Conservation (phyloP, 495 filamentous ascomycete genomes). For the Penicillium salamii region DNA sequence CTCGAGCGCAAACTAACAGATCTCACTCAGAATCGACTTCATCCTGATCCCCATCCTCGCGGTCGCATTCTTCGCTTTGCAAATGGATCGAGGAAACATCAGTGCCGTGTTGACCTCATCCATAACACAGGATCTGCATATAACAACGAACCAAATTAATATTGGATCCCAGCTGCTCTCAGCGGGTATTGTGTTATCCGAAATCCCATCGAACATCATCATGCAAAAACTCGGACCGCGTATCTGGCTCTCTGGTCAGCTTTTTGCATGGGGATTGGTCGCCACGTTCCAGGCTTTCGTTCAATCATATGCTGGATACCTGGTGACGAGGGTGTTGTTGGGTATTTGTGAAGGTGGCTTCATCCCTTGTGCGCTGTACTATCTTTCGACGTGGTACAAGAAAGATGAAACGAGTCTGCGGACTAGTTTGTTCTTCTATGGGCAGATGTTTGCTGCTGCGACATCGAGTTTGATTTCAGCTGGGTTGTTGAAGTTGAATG, state of each 20-base stretch:
- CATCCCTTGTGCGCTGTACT: constrained; percentile 58
- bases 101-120: constrained; percentile 47
- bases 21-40: constrained; percentile 41
- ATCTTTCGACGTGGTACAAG: constrained; percentile 60
- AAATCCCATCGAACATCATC: constrained; percentile 57
- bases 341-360: constrained; percentile 60
- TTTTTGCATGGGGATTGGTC: constrained; percentile 58
- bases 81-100: constrained; percentile 54
- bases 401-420: constrained; percentile 53
- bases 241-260: constrained; percentile 52
- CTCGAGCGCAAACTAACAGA: background rate
- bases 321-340: constrained; percentile 52
- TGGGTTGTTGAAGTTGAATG: constrained; percentile 49
- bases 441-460: constrained; percentile 51
- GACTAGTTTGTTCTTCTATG: constrained; percentile 54
- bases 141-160: constrained; percentile 58
- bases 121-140: constrained; percentile 51
- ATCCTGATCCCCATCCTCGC: constrained; percentile 52
- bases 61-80: constrained; percentile 57
- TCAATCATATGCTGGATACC: constrained; percentile 46
- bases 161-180: constrained; percentile 54
- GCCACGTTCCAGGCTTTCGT: constrained; percentile 60
- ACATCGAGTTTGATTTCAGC: constrained; percentile 52
- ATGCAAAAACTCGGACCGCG: constrained; percentile 54
- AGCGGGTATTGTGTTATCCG: constrained; percentile 54